These are phyloP conservation scores for Bruguiera parviflora DNA, from an alignment of 345 rosid genomes.

Conservation along the genomic window DNA sequence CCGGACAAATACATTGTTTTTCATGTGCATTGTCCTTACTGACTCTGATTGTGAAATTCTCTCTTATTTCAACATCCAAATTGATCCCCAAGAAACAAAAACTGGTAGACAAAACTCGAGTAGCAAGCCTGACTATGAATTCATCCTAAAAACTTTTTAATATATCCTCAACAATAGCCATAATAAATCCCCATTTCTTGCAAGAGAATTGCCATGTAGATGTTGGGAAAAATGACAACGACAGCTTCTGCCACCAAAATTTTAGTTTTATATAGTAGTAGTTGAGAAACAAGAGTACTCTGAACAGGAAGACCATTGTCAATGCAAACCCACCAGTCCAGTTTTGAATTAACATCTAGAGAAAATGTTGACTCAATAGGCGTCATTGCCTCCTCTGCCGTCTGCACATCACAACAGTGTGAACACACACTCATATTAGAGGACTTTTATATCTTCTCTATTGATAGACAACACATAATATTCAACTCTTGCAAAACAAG, in stretches of 20 bases:
- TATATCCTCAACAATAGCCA: conserved; percentile 12
- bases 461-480: neutral
- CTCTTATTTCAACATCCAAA: conserved; percentile 1
- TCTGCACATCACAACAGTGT: conserved; percentile 22
- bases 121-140: neutral
- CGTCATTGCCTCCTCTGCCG: conserved; percentile 33
- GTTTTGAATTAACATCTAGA: conserved; percentile 23
- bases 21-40: neutral
- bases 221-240: neutral
- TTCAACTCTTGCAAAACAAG: conserved; percentile 8
- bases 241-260: neutral
- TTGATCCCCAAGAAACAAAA: neutral
- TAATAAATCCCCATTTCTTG: neutral
- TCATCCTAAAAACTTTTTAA: neutral
- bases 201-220: neutral
- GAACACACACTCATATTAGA: conserved; percentile 1
- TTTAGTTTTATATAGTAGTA: neutral
- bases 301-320: neutral
- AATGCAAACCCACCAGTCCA: conserved; percentile 28
- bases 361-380: conserved; percentile 31
- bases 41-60: neutral
- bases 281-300: conserved; percentile 10
- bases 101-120: neutral
- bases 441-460: neutral
- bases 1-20: neutral